Percentiles rank a stretch among this genome's conserved stretches.
Conservation (phyloP, 345 rosid species). For the Eucalyptus marginata region DNA sequence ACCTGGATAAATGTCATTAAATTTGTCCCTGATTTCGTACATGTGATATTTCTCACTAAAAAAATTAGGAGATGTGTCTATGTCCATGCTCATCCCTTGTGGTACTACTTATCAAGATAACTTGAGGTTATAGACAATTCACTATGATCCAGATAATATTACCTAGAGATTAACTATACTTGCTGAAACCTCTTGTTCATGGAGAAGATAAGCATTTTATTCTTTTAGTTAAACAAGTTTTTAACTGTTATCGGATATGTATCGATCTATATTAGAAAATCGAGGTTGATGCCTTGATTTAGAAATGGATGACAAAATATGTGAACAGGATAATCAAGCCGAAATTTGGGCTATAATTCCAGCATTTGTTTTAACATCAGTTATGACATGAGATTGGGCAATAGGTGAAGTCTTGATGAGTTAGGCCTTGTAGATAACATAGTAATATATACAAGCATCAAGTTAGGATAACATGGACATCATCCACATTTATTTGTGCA, state of each 20-base stretch:
- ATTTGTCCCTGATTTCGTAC: not conserved
- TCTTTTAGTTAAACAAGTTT: too few relatives aligned
- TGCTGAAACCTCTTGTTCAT: not conserved
- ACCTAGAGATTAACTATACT: not conserved
- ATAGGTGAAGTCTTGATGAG: not conserved
- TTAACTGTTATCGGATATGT: not conserved
- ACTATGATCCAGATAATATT: not conserved
- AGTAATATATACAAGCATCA: not conserved
- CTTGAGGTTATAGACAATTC: not conserved
- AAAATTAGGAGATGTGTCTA: not conserved
- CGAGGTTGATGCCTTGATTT: not conserved
- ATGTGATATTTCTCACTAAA: not conserved
- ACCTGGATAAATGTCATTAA: not conserved
- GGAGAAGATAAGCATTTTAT: not conserved
- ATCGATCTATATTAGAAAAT: not conserved
- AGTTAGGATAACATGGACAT: not conserved
- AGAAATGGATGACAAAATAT: not conserved
- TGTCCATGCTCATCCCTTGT: not conserved
- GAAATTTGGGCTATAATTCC: not conserved
- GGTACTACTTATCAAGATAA: not conserved
- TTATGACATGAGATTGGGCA: not conserved
- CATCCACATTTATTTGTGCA: not conserved
- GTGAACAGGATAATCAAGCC: not conserved
- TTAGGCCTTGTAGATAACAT: not conserved
- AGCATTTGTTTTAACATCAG: too few relatives aligned